Conservation (phyloP, 2,329 filamentous ascomycete species). For the Paraconiothyrium brasiliense region DNA sequence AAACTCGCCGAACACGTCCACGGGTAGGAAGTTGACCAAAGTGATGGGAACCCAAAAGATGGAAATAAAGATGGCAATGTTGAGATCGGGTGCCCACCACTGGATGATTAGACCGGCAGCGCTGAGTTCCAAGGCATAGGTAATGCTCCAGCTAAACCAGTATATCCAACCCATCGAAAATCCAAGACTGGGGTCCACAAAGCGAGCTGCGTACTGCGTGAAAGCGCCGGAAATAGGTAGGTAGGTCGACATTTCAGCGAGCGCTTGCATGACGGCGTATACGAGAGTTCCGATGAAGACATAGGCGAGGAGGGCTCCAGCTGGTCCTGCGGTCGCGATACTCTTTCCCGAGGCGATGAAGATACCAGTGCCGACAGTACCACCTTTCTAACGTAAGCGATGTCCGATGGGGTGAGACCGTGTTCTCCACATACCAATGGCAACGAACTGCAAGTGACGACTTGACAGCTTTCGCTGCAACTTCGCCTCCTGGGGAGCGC, state of each 20-base stretch:
- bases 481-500: conserved; percentile 31
- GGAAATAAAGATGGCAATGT: conserved; percentile 75
- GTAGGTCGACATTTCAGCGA: conserved; percentile 77
- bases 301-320: conserved; percentile 58
- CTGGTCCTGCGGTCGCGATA: conserved; percentile 59
- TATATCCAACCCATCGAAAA: conserved; percentile 87
- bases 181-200: conserved; percentile 75
- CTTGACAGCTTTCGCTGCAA: conserved; percentile 49
- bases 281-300: conserved; percentile 71
- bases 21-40: conserved; percentile 73
- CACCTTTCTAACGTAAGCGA: conserved; percentile 33
- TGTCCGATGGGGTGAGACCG: not conserved
- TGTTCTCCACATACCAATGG: conserved; percentile 41
- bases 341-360: conserved; percentile 62
- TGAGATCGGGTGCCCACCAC: conserved; percentile 72
- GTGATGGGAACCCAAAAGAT: conserved; percentile 78
- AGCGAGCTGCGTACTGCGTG: conserved; percentile 77
- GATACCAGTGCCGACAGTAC: conserved; percentile 62
- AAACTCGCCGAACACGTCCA: conserved; percentile 77
- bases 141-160: conserved; percentile 81
- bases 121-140: conserved; percentile 76
- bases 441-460: conserved; percentile 52
- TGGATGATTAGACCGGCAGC: conserved; percentile 79
- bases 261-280: conserved; percentile 74
- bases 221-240: conserved; percentile 81